phyloP scores from a whole-genome alignment of 176 grass and related monocot species.

The Typha latifolia region DNA sequence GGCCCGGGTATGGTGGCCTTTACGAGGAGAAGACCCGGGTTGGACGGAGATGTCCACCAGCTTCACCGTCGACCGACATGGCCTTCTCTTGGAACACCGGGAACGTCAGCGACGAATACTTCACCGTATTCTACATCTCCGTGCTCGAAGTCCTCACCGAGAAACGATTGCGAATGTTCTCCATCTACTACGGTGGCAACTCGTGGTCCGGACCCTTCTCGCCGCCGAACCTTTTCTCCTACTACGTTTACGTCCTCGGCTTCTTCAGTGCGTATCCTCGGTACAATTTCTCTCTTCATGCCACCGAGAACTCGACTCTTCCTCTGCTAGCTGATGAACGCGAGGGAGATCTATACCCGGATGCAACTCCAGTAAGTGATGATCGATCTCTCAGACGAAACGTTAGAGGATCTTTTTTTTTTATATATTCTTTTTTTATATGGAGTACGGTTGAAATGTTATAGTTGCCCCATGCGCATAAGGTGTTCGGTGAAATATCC shows the following conservation, averaged over 20 bases:
- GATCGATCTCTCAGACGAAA: slow-evolving; percentile 15
- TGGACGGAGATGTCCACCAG: too few species aligned
- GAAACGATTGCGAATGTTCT: slow-evolving; percentile 5
- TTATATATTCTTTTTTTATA: too few species aligned
- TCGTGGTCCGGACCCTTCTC: not conserved
- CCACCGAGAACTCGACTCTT: not conserved
- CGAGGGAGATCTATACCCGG: slow-evolving; percentile 7
- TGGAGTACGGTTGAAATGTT: too few species aligned
- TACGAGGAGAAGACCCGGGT: too few species aligned
- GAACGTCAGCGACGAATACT: too few species aligned
- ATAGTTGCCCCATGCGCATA: too few species aligned
- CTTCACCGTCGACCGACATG: too few species aligned
- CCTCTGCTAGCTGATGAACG: slow-evolving; percentile 28
- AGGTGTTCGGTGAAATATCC: too few species aligned
- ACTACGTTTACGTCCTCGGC: not conserved
- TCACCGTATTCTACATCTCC: too few species aligned
- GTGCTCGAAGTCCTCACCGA: too few species aligned
- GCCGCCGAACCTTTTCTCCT: slow-evolving; percentile 5
- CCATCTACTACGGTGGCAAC: not conserved
- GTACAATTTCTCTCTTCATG: slow-evolving; percentile 2
- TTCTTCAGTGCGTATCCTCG: not conserved
- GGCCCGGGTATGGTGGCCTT: slow-evolving; percentile 4
- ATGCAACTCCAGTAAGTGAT: not conserved
- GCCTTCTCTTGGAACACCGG: too few species aligned
- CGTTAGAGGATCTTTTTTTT: not conserved